These are phyloP conservation scores for Berberis thunbergii DNA, from an alignment of 164 flowering plant genomes.

Conservation along the genomic window DNA sequence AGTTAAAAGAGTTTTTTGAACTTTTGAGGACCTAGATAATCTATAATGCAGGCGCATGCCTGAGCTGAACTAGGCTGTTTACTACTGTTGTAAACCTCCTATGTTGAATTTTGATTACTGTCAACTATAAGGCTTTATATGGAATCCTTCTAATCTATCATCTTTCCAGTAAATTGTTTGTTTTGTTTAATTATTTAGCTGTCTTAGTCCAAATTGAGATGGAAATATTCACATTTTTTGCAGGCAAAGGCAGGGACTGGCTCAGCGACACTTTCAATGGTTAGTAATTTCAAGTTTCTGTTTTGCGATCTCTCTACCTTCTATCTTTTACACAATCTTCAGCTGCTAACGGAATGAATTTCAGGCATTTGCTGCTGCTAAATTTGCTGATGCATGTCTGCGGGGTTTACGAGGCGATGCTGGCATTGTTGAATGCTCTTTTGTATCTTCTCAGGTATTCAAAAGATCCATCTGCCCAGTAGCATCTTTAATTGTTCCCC, in stretches of 20 bases:
- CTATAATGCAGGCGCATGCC: no score
- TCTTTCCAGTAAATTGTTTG: no score
- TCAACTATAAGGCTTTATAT: no score
- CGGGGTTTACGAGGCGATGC: slow-evolving; percentile 88
- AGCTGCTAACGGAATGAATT: neutral
- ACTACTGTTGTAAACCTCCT: no score
- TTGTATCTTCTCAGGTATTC: slow-evolving; percentile 68
- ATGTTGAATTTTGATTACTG: no score
- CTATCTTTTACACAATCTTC: neutral
- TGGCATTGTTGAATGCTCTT: slow-evolving; percentile 70
- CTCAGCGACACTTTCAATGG: slow-evolving; percentile 97
- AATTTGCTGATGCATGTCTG: slow-evolving; percentile 89
- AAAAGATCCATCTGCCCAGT: no score
- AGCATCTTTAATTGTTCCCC: neutral
- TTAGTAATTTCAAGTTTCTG: slow-evolving; percentile 16
- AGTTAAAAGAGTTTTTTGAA: no score
- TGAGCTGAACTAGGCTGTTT: no score
- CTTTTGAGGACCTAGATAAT: no score
- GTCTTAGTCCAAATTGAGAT: neutral
- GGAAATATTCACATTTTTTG: slow-evolving; percentile 15
- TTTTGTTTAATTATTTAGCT: no score
- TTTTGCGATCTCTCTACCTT: neutral
- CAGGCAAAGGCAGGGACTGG: slow-evolving; percentile 99
- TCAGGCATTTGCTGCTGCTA: slow-evolving; percentile 93
- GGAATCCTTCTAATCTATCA: no score